phyloP scores from a whole-genome alignment of 129 eudicot genomes.

The Oenanthe sinensis region DNA sequence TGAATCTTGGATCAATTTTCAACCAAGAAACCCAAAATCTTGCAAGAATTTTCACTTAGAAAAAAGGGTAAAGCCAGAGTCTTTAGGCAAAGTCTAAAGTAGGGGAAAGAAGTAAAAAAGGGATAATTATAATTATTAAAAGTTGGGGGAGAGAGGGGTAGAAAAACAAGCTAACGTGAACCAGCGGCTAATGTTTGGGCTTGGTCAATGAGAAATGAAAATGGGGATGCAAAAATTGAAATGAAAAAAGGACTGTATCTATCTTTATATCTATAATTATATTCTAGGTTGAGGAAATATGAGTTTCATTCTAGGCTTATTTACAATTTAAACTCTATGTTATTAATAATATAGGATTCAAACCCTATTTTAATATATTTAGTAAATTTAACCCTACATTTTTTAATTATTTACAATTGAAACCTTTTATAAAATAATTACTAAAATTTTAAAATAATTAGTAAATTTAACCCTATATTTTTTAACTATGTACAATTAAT shows the following conservation, averaged over 20 bases:
- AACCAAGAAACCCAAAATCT: not conserved
- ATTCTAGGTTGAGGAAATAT: not conserved
- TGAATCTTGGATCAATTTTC: not conserved
- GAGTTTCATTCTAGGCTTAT: too few relatives aligned
- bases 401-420: too few relatives aligned
- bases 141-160: not conserved
- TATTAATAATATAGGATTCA: too few relatives aligned
- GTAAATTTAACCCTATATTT: too few relatives aligned
- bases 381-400: too few relatives aligned
- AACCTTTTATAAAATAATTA: too few relatives aligned
- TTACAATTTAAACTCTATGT: too few relatives aligned
- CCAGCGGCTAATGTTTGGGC: not conserved
- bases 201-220: not conserved
- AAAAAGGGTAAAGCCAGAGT: not conserved
- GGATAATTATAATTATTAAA: not conserved
- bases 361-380: too few relatives aligned
- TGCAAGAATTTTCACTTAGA: not conserved
- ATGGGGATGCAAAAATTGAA: not conserved
- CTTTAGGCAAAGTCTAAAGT: not conserved
- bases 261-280: too few relatives aligned
- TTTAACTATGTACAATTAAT: too few relatives aligned
- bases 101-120: not conserved
- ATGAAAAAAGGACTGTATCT: too few relatives aligned
- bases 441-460: too few relatives aligned
- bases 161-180: slow-evolving; percentile 4